These are phyloP conservation scores for Fusarium hostae DNA, from an alignment of 2,329 filamentous ascomycete species.

Conservation along the genomic window DNA sequence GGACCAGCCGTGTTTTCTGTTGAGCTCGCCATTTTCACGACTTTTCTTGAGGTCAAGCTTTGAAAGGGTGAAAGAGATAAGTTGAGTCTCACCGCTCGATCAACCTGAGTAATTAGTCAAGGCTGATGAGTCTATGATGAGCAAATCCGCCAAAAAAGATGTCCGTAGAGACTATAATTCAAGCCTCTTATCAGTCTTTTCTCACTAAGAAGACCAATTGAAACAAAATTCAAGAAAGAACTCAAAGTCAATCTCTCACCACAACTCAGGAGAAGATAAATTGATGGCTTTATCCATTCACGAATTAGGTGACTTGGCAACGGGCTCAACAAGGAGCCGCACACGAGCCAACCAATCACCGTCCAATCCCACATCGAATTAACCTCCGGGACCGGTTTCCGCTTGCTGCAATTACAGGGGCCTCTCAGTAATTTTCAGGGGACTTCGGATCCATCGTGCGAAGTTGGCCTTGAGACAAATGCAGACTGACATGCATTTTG, in stretches of 20 bases:
- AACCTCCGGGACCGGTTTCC: conserved; percentile 15
- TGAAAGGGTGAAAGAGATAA: conserved; percentile 4
- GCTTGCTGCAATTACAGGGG: conserved; percentile 27
- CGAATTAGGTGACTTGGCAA: conserved; percentile 26
- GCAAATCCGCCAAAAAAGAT: not conserved
- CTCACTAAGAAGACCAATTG: not conserved
- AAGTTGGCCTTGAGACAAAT: not conserved
- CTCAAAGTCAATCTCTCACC: not conserved
- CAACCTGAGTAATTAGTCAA: conserved; percentile 18
- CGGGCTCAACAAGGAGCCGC: conserved; percentile 27
- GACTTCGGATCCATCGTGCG: not conserved
- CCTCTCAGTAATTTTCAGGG: conserved; percentile 18
- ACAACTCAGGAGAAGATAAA: conserved; percentile 30
- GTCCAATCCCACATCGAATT: not conserved
- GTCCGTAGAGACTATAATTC: not conserved
- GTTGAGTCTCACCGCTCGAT: conserved; percentile 37
- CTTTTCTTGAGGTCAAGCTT: not conserved
- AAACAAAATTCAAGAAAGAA: not conserved
- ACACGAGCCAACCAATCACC: conserved; percentile 20
- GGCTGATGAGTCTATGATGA: conserved; percentile 1
- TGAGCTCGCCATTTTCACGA: conserved; percentile 36
- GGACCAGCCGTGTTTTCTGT: conserved; percentile 36
- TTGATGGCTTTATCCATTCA: conserved; percentile 9
- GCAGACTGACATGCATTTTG: conserved; percentile 21
- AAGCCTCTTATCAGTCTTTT: not conserved